Percentiles rank a stretch among this genome's conserved stretches.
Evolutionary conservation across 1,139 yeast genomes (phyloP).

Genomic region (Suhomyces coccinellae): DNA sequence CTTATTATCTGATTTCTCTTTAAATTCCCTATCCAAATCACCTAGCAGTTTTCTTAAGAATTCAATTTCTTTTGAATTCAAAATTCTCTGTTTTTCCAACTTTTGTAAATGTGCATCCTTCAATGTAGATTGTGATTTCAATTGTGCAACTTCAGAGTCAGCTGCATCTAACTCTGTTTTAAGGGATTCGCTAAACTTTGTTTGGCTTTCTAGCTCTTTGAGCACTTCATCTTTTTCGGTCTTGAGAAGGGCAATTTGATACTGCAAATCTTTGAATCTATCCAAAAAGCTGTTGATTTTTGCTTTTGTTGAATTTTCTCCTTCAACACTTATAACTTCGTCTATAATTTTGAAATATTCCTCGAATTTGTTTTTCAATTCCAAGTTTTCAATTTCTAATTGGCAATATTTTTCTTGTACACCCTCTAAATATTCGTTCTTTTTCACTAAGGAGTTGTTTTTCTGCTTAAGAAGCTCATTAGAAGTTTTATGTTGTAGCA

Average conservation of each 20-base stretch:
- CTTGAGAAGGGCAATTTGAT: constrained; percentile 38
- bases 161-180: constrained; percentile 1
- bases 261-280: constrained; percentile 36
- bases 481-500: constrained; percentile 43
- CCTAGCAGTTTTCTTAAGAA: constrained; percentile 51
- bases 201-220: constrained; percentile 2
- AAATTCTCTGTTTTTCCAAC: constrained; percentile 52
- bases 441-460: constrained; percentile 33
- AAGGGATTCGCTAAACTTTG: background rate
- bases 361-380: constrained; percentile 44
- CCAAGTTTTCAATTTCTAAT: constrained; percentile 53
- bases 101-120: constrained; percentile 39
- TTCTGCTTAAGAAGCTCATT: constrained; percentile 42
- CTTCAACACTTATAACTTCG: constrained; percentile 24
- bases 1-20: constrained; percentile 20
- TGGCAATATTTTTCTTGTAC: constrained; percentile 51
- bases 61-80: constrained; percentile 63
- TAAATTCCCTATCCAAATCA: constrained; percentile 31
- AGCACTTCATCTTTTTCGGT: constrained; percentile 15
- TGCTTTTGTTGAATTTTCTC: constrained; percentile 14
- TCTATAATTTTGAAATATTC: constrained; percentile 33
- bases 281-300: constrained; percentile 32
- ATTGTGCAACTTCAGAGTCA: constrained; percentile 11
- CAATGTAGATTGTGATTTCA: constrained; percentile 27
- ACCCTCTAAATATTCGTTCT: constrained; percentile 42